Evolutionary conservation across 2,329 filamentous ascomycete genomes (phyloP).

Genomic region (Aspergillus pseudoglaucus): DNA sequence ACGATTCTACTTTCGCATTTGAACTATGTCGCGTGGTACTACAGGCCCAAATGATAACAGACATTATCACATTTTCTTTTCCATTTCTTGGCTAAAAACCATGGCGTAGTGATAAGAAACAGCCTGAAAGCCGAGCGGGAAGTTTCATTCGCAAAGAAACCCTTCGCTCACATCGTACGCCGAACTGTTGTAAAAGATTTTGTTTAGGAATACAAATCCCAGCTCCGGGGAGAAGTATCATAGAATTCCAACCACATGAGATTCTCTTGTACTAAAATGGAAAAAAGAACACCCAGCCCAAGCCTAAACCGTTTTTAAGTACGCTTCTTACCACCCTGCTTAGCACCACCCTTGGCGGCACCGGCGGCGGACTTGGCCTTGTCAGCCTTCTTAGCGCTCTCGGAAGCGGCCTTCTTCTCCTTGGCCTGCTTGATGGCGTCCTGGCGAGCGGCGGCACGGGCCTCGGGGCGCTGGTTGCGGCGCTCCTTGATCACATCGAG

Average conservation of each 20-base stretch:
- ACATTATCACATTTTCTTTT: conserved; percentile 20
- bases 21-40: no score
- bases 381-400: conserved; percentile 95
- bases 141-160: conserved; percentile 13
- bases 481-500: conserved; percentile 99
- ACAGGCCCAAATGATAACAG: conserved; percentile 1
- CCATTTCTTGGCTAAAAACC: conserved; percentile 14
- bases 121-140: conserved; percentile 14
- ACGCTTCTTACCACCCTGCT: conserved; percentile 92
- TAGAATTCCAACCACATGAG: conserved; percentile 15
- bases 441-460: conserved; percentile 80
- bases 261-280: conserved; percentile 12
- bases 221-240: conserved; percentile 15
- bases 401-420: conserved; percentile 88
- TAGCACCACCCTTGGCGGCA: conserved; percentile 73
- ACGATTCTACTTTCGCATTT: no score
- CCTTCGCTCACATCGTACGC: conserved; percentile 17
- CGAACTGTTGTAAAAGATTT: conserved; percentile 14
- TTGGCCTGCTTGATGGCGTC: conserved; percentile 95
- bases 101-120: conserved; percentile 16
- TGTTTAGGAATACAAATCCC: conserved; percentile 19
- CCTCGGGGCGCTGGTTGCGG: conserved; percentile 89
- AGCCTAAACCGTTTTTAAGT: conserved; percentile 55
- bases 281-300: conserved; percentile 18
- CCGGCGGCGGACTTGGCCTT: conserved; percentile 87